Evolutionary conservation across 2,329 filamentous ascomycete genomes (phyloP).

Genomic region (Cladophialophora exuberans): DNA sequence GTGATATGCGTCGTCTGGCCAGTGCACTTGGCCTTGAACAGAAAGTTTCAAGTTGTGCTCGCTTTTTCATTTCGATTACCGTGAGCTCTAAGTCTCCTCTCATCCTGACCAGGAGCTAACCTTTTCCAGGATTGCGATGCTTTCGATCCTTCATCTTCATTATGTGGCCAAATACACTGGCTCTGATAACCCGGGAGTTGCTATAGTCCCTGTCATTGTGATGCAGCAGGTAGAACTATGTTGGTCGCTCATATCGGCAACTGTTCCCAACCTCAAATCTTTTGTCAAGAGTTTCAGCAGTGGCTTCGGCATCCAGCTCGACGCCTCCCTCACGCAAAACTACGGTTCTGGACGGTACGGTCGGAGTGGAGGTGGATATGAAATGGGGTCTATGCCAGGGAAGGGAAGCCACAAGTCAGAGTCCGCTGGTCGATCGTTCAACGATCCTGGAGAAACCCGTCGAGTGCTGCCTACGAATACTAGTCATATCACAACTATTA

Average conservation of each 20-base stretch:
- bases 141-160: constrained; percentile 41
- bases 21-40: constrained; percentile 30
- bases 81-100: constrained; percentile 30
- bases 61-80: constrained; percentile 44
- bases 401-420: constrained; percentile 17
- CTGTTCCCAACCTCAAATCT: constrained; percentile 46
- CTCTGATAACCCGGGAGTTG: constrained; percentile 38
- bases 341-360: constrained; percentile 21
- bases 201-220: constrained; percentile 39
- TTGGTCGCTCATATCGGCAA: constrained; percentile 47
- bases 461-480: constrained; percentile 4
- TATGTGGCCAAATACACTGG: constrained; percentile 37
- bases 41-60: constrained; percentile 36
- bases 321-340: constrained; percentile 21
- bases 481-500: background rate
- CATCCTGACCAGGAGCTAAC: background rate
- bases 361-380: background rate
- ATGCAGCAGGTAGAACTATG: constrained; percentile 44
- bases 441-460: constrained; percentile 18
- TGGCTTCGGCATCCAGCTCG: constrained; percentile 38
- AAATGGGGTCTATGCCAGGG: constrained; percentile 12
- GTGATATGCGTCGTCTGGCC: constrained; percentile 34
- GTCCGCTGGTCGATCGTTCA: constrained; percentile 20
- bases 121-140: constrained; percentile 36
- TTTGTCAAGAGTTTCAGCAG: constrained; percentile 48